Percentiles rank a stretch among this genome's conserved stretches.
Evolutionary conservation across 495 filamentous ascomycete species (phyloP).

Genomic region (Aspergillus kassunensis): DNA sequence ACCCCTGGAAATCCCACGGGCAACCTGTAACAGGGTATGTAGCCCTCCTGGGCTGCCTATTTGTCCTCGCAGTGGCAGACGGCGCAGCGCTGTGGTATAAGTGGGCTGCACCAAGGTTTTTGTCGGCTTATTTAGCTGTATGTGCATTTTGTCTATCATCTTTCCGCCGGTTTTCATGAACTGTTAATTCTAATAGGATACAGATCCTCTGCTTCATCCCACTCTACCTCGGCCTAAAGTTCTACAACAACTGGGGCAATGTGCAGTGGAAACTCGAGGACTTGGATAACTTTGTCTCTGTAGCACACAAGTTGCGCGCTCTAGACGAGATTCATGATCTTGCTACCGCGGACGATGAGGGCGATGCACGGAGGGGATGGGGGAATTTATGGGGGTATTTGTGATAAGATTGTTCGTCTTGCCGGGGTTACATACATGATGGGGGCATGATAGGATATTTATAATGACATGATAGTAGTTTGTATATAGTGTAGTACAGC

Average conservation of each 20-base stretch:
- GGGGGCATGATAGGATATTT: too few relatives aligned
- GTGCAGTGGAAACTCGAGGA: slow-evolving; percentile 28
- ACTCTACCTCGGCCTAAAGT: slow-evolving; percentile 30
- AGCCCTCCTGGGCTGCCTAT: slow-evolving; percentile 33
- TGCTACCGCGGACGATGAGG: slow-evolving; percentile 10
- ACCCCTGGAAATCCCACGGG: slow-evolving; percentile 40
- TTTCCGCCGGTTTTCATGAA: neutral
- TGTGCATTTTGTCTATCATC: neutral
- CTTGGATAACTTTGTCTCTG: slow-evolving; percentile 19
- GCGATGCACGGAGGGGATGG: slow-evolving; percentile 8
- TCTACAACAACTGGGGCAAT: slow-evolving; percentile 17
- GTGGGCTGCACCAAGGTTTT: slow-evolving; percentile 26
- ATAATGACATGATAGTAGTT: too few relatives aligned
- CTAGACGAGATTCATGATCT: slow-evolving; percentile 17
- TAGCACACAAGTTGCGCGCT: slow-evolving; percentile 9
- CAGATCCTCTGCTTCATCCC: slow-evolving; percentile 24
- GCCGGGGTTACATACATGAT: too few relatives aligned
- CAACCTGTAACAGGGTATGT: slow-evolving; percentile 39
- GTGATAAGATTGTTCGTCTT: too few relatives aligned
- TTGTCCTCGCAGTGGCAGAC: slow-evolving; percentile 34
- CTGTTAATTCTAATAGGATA: too few relatives aligned
- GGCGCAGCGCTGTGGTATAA: slow-evolving; percentile 38
- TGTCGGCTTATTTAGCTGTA: slow-evolving; percentile 38
- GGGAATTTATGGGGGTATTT: slow-evolving; percentile 17
- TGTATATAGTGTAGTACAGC: too few relatives aligned